Base-by-base conservation (phyloP, 1,284 basidiomycete genomes). In the Boletus semigastroideus region DNA sequence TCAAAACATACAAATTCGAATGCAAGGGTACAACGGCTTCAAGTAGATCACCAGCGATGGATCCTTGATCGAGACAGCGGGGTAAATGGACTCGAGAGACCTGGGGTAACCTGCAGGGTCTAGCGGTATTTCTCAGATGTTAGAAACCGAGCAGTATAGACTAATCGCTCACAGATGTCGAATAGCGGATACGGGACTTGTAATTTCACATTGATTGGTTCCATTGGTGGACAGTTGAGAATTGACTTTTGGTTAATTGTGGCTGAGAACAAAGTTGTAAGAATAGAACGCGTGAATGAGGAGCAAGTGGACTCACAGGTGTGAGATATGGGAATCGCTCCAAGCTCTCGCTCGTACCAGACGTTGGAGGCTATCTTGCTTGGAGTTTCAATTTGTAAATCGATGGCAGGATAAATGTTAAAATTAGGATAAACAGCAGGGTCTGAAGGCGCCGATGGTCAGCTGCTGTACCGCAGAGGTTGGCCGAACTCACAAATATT, bases 31-130 rank as follows among this genome's bases (percentile, higher is more conserved):
- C 13, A 25, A 37, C n/a, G 58, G 27, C 41, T 44, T n/a, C n/a
- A 17, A 12, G 17, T 10, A 34, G 28, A 38, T 8, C 36, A 25
- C 42, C 33, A 16, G 48, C 8, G 27, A 31, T 43, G 1, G 9
- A 46, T 55, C 43, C 6, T 55, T 48, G 9, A 55, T 20, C 10
- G 41, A 52, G 30, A 51, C 12, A 13, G 55, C 27, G 2, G 63
- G 64, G 50, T 69, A 71, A 46, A 71, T 54, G 31, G 38, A 54
- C 19, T 57, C 50, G 22, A 70, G 66, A 42, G 57, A 68, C 58
- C 49, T 46, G 3, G 67, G 69, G 42, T 71, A 69, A 33, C 53
- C 44, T 17, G 56, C 52, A 11, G 63, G 40, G 25, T 67, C 63
- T 68, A 27, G 30, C 42, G 9, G 27, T 2, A 28, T 48, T 51